A percentile compares a stretch with the other conserved stretches of the same genome.
Evolutionary conservation across 176 grass and related monocot genomes (phyloP).

Genomic region (sorghum (Sorghum bicolor)): DNA sequence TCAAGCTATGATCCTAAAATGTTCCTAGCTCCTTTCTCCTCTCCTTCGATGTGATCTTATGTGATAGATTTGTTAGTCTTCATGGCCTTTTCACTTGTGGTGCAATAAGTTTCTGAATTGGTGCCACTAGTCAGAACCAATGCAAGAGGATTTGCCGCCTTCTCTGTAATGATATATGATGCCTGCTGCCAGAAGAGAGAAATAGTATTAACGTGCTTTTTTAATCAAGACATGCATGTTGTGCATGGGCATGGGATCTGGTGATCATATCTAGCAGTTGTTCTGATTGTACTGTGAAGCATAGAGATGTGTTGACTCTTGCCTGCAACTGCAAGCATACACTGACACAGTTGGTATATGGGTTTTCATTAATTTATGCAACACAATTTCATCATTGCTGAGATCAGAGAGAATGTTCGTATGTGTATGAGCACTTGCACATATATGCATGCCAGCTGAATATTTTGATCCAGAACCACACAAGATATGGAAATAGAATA

Average conservation of each 20-base stretch:
- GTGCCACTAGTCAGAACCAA: conserved; percentile 40
- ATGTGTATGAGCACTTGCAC: conserved; percentile 41
- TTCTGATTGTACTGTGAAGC: conserved; percentile 44
- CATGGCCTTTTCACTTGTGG: conserved; percentile 42
- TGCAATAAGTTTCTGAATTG: conserved; percentile 52
- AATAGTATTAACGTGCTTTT: conserved; percentile 27
- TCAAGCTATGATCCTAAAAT: conserved; percentile 62
- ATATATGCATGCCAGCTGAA: conserved; percentile 23
- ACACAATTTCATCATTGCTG: conserved; percentile 47
- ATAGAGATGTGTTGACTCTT: conserved; percentile 37
- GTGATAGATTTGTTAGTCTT: conserved; percentile 25
- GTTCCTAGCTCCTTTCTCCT: neutral
- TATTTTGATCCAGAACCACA: conserved; percentile 40
- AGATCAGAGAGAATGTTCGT: conserved; percentile 55
- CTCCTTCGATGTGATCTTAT: conserved; percentile 18
- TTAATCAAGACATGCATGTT: conserved; percentile 9
- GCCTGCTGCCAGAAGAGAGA: conserved; percentile 31
- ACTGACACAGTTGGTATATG: conserved; percentile 45
- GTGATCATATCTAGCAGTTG: conserved; percentile 33
- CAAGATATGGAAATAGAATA: conserved; percentile 36
- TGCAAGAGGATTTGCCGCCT: conserved; percentile 33
- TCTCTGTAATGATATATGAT: conserved; percentile 35
- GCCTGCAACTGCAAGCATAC: conserved; percentile 30
- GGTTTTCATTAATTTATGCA: conserved; percentile 46
- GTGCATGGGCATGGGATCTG: conserved; percentile 31